Base-by-base conservation (phyloP, 176 grass and related monocot genomes). In the Pontederia paniculata region DNA sequence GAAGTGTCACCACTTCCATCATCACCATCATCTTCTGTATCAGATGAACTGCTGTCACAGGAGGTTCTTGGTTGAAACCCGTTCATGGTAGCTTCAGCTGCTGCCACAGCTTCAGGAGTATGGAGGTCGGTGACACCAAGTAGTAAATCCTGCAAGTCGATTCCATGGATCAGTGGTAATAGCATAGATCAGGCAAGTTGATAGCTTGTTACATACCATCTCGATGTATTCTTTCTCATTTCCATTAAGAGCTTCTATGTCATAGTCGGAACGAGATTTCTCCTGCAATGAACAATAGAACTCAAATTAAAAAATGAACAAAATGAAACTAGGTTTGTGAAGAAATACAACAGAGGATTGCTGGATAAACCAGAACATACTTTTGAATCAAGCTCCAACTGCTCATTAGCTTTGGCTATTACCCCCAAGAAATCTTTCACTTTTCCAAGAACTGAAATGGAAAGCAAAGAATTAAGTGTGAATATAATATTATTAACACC, bases 211-310 rank as follows among this genome's bases (percentile, higher is more conserved):
- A 44, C 61, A 68, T 78, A 88, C 89, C 79, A 96, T 96, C 74
- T 96, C 79, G 44, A 96, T 96, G 62, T 87, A 89, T 73, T 86
- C 71, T 41, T 85, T 73, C 57, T 90, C 85, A 1, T 89, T 89
- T 50, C 82, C 91, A 0, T 68, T 87, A 65, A 84, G 82, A 3
- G 75, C 71, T 83, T 96, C 86, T 17, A 90, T 74, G 60, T 84
- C 79, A 23, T 83, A 83, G 57, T 90, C 86, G 23, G 79, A 82
- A 71, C 68, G 74, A 68, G 67, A 79, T 51, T 89, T 83, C 49
- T 68, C 75, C 86, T 89, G 83, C 60, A 81, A 18, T 61, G 17
- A 80, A 8, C 21, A 60, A 51, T 55, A 28, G 37, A 22, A 8
- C 17, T 44, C 60, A 73, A 20, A 42, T 1, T n/a, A 23, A 17